Conservation (phyloP, 176 grass and related monocot genomes). For the Ensete glaucum region DNA sequence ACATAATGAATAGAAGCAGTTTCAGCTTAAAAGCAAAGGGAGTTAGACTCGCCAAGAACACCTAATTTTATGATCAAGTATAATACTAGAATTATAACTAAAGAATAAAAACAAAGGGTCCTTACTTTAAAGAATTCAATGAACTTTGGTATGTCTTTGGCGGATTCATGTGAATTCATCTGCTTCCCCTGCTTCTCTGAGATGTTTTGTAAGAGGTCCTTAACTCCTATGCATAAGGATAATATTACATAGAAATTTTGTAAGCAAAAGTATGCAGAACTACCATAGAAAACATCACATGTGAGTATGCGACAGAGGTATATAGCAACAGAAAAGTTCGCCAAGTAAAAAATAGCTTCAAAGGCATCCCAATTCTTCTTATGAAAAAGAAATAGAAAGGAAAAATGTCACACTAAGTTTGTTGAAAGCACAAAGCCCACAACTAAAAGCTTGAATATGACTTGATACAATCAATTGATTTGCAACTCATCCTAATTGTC, state of each 20-base stretch:
- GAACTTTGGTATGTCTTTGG: conserved; percentile 90
- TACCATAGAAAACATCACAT: neutral
- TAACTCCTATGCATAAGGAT: conserved; percentile 44
- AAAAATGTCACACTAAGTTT: neutral
- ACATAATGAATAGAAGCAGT: too few relatives aligned
- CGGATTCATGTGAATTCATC: conserved; percentile 75
- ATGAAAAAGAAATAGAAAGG: neutral
- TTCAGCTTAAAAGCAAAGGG: too few relatives aligned
- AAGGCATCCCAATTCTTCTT: neutral
- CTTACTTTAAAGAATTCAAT: conserved; percentile 71
- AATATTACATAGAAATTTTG: neutral
- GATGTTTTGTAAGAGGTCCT: conserved; percentile 74
- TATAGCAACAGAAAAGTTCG: neutral
- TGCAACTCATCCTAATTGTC: too few relatives aligned
- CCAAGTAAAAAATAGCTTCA: neutral
- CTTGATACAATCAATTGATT: neutral
- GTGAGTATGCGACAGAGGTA: neutral
- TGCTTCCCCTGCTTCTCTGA: conserved; percentile 95
- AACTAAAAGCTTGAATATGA: neutral
- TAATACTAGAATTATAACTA: neutral
- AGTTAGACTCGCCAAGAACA: too few relatives aligned
- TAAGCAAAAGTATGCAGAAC: neutral
- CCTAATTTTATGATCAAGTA: neutral
- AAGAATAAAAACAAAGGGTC: neutral
- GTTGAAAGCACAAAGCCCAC: neutral